Base-by-base conservation (phyloP, 768 basidiomycete genomes). In the Hirschioporus abietinus region DNA sequence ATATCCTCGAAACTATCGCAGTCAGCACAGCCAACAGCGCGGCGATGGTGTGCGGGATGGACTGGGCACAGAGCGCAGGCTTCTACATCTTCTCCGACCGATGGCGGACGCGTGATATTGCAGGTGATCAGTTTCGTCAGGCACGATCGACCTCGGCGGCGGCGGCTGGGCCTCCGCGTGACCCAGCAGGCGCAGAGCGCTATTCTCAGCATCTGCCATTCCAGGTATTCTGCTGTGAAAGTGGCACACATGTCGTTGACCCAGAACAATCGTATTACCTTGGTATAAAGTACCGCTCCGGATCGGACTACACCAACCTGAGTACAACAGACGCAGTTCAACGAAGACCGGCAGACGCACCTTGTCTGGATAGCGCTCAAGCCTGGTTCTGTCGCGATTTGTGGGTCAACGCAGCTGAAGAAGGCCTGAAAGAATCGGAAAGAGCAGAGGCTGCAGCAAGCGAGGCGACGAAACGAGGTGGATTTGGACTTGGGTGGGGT, bases 21-120 rank as follows among this genome's bases (percentile, higher is more conserved):
- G 90, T 98, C 68, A 93, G 91, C 74, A 83, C 91, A 70, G 84
- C 85, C 35, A 99, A 99, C 74, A 87, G 95, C 70, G 97, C 97
- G 1, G 93, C 95, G 0, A 94, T 99, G 93, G 95, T 98, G 1
- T 99, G 97, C 74, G 96, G 96, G n/a, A 99, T 99, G 96, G 97
- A 99, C 74, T 99, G 97, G 97, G 96, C 95, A 12, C 96, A 99
- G 77, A 92, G 95, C 72, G 93, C 95, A 69, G 95, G 95, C 0
- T 91, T 94, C 78, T 99, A 98, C 82, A 95, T 98, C 70, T 99
- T 97, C 78, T 98, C 96, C 20, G 96, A 98, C 77, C 84, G 96
- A 95, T 99, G 97, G 97, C 83, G 97, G 65, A 98, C 97, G 4
- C 89, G 97, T 35, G 97, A 99, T 73, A 96, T 99, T 72, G 94